Base-by-base conservation (phyloP, 228 moss, liverwort and hornwort genomes). In the Sphagnum fallax region DNA sequence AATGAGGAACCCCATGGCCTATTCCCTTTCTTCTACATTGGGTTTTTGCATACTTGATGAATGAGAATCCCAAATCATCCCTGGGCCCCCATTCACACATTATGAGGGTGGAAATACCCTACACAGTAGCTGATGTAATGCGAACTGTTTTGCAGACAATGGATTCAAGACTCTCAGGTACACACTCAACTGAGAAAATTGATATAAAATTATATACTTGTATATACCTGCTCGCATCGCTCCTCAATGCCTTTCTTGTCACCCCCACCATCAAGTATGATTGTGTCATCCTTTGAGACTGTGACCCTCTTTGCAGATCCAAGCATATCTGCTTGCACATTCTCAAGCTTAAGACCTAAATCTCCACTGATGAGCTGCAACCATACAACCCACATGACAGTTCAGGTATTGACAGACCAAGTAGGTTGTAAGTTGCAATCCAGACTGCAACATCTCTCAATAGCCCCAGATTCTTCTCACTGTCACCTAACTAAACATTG, bases 281-380 rank as follows among this genome's bases (percentile, higher is more conserved):
- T 90, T 47, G 92, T 89, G 61, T 95, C 92, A 67, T 95, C 95
- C 79, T 90, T 95, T 14, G 95, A 90, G 9, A 95, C 67, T 52
- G 89, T 95, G 16, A 90, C 76, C 88, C 86, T 95, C 74, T 95
- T 92, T 10, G 92, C 92, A 48, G 77, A 62, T 74, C 95, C 95
- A 53, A 95, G 84, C 95, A 90, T 92, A 55, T 84, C 85, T 32
- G 78, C 61, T 60, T 84, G 79, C 16, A 92, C 70, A 53, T 90
- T 95, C 71, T 95, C 92, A 52, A 89, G 73, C 69, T 87, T 95
- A 52, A 92, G 69, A 10, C 92, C 92, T 75, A 92, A 62, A 12
- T 95, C 95, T 67, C 92, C 90, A 73, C 84, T 89, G 16, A 95
- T 83, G 70, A 95, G 71, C 90, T 95, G 90, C 75, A 77, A 53